A percentile compares a stretch with the other conserved stretches of the same genome.
These are phyloP conservation scores for Dendrobium officinale DNA, from an alignment of 106 monocot genomes.

Conservation along the genomic window DNA sequence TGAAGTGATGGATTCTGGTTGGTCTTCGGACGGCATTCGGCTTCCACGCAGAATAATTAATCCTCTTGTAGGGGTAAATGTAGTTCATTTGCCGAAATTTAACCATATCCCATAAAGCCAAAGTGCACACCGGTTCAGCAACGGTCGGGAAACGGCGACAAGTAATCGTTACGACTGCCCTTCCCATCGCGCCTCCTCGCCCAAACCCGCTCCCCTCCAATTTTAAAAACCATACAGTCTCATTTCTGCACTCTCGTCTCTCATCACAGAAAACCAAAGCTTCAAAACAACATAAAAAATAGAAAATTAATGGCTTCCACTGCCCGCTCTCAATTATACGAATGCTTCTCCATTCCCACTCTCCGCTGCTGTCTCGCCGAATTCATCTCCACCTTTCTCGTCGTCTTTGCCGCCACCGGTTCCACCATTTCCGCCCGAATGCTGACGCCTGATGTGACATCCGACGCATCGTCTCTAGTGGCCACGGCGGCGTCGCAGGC, in stretches of 20 bases:
- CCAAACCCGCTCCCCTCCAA: not conserved
- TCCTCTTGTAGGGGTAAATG: too few relatives aligned
- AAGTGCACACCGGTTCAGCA: too few relatives aligned
- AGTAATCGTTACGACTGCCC: too few relatives aligned
- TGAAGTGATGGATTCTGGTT: too few relatives aligned
- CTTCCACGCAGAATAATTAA: too few relatives aligned
- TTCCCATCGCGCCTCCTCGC: not conserved
- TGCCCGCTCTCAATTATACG: conserved; percentile 24
- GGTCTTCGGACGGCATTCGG: too few relatives aligned
- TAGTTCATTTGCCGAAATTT: too few relatives aligned
- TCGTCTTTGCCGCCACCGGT: conserved; percentile 66
- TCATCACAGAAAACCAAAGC: not conserved
- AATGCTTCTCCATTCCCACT: conserved; percentile 38
- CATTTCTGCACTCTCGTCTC: not conserved
- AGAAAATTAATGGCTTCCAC: conserved; percentile 40
- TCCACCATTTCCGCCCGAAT: conserved; percentile 76
- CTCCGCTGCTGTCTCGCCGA: conserved; percentile 83
- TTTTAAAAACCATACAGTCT: not conserved
- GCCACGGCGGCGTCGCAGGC: conserved; percentile 73
- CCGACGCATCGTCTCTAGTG: conserved; percentile 57
- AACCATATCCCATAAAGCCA: too few relatives aligned
- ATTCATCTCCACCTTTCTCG: conserved; percentile 92
- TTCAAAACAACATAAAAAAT: too few relatives aligned
- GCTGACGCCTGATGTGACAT: conserved; percentile 50
- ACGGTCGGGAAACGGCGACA: too few relatives aligned